Evolutionary conservation across 331 rosid species (phyloP).

Genomic region (Saraca asoca): DNA sequence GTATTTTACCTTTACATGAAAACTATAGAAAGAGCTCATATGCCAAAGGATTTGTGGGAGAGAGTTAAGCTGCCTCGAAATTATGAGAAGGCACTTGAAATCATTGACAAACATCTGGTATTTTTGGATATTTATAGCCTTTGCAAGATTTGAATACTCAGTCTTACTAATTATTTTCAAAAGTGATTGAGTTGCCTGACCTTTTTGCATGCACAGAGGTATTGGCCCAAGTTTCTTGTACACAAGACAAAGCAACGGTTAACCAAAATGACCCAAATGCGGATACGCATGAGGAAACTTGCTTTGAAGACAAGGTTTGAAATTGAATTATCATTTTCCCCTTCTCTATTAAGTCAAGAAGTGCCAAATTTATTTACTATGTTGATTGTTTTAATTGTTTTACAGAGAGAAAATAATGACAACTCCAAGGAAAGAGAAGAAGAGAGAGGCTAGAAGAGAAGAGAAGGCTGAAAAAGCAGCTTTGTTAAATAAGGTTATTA

Average conservation of each 20-base stretch:
- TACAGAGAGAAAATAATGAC: constrained; percentile 89
- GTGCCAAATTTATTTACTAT: constrained; percentile 1
- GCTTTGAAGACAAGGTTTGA: constrained; percentile 81
- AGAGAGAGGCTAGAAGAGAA: constrained; percentile 57
- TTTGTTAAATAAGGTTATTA: constrained; percentile 64
- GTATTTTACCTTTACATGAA: constrained; percentile 96
- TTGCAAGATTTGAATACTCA: background rate
- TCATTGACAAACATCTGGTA: constrained; percentile 63
- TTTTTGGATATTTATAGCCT: background rate
- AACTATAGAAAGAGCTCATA: constrained; percentile 97
- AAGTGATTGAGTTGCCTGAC: constrained; percentile 14
- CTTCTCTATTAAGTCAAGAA: constrained; percentile 10
- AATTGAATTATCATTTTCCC: constrained; percentile 25
- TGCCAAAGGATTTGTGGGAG: constrained; percentile 91
- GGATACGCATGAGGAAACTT: constrained; percentile 96
- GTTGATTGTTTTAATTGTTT: constrained; percentile 17
- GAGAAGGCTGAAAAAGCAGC: constrained; percentile 79
- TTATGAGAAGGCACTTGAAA: constrained; percentile 65
- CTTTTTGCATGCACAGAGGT: constrained; percentile 44
- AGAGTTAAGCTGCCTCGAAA: constrained; percentile 85
- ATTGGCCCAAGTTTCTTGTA: constrained; percentile 65
- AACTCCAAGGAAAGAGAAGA: constrained; percentile 58
- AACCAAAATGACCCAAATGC: constrained; percentile 95
- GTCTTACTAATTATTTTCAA: constrained; percentile 10
- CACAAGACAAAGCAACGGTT: constrained; percentile 82